A percentile compares a stretch with the other conserved stretches of the same genome.
Evolutionary conservation across 2,329 filamentous ascomycete species (phyloP).

Genomic region (Calonectria ilicicola): DNA sequence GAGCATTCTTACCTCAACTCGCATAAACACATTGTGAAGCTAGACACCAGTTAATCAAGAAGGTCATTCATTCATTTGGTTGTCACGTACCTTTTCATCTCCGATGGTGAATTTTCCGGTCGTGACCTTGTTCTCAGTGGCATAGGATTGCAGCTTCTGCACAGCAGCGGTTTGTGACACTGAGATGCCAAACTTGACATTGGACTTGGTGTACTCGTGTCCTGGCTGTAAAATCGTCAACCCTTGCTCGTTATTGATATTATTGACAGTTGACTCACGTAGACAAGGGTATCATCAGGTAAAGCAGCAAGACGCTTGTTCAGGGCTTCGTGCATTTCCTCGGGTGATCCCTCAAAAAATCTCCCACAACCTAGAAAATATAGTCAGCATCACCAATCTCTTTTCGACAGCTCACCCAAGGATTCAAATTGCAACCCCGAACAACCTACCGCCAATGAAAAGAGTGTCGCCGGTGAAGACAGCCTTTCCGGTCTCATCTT

Average conservation of each 20-base stretch:
- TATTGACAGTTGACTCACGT: constrained; percentile 65
- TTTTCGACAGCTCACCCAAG: not conserved
- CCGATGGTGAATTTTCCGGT: constrained; percentile 97
- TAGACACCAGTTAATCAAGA: constrained; percentile 48
- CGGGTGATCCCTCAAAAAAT: constrained; percentile 92
- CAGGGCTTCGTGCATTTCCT: constrained; percentile 92
- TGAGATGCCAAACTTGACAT: constrained; percentile 87
- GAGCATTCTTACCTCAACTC: constrained; percentile 72
- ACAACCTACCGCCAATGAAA: constrained; percentile 83
- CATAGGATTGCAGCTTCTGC: constrained; percentile 81
- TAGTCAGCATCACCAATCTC: constrained; percentile 15
- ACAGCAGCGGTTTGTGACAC: constrained; percentile 82
- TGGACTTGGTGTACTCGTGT: constrained; percentile 98
- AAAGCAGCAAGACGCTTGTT: constrained; percentile 86
- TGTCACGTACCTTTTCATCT: constrained; percentile 83
- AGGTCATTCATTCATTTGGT: not conserved
- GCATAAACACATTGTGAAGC: constrained; percentile 98
- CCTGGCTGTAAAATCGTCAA: constrained; percentile 72
- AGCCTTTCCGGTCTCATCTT: constrained; percentile 80
- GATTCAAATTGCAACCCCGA: not conserved
- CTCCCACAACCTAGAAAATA: constrained; percentile 79
- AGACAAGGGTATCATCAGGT: constrained; percentile 92
- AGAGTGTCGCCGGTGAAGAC: constrained; percentile 98
- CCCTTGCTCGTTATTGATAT: not conserved
- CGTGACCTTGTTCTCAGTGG: constrained; percentile 84